These are phyloP conservation scores for Microglena sp. DNA, from an alignment of 139 green algal species.

Conservation along the genomic window DNA sequence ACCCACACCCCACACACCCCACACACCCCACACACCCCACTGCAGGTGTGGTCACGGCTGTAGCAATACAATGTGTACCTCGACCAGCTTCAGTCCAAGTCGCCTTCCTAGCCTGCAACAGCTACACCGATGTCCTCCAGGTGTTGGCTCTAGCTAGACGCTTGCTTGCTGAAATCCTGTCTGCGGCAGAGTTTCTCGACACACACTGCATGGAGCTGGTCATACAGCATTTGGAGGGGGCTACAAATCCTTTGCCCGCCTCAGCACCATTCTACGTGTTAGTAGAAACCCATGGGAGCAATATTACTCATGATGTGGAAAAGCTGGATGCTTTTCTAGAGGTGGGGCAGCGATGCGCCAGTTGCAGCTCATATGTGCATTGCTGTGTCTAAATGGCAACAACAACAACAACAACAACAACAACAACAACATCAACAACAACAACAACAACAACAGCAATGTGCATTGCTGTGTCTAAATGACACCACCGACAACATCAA, in stretches of 20 bases:
- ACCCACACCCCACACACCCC: too few relatives aligned
- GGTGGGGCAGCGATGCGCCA: too few relatives aligned
- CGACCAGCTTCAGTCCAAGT: conserved; percentile 51
- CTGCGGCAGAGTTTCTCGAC: conserved; percentile 92
- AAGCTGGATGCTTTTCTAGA: conserved; percentile 77
- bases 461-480: too few relatives aligned
- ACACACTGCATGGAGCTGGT: conserved; percentile 33
- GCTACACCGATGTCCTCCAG: background rate
- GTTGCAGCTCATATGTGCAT: too few relatives aligned
- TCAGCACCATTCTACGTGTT: conserved; percentile 76
- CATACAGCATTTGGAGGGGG: conserved; percentile 1
- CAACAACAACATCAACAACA: too few relatives aligned
- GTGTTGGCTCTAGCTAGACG: background rate
- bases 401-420: too few relatives aligned
- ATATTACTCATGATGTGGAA: conserved; percentile 53
- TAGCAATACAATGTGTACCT: conserved; percentile 67
- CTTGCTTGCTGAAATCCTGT: conserved; percentile 38
- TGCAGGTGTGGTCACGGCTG: conserved; percentile 70
- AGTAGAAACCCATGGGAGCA: conserved; percentile 81
- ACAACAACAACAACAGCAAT: too few relatives aligned
- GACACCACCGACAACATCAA: too few relatives aligned
- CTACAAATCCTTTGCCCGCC: background rate
- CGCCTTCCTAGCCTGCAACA: conserved; percentile 5
- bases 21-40: too few relatives aligned
- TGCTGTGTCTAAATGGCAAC: too few relatives aligned